Evolutionary conservation across 257 asterid genomes (phyloP).

Genomic region (Paraleonurus japonicus): DNA sequence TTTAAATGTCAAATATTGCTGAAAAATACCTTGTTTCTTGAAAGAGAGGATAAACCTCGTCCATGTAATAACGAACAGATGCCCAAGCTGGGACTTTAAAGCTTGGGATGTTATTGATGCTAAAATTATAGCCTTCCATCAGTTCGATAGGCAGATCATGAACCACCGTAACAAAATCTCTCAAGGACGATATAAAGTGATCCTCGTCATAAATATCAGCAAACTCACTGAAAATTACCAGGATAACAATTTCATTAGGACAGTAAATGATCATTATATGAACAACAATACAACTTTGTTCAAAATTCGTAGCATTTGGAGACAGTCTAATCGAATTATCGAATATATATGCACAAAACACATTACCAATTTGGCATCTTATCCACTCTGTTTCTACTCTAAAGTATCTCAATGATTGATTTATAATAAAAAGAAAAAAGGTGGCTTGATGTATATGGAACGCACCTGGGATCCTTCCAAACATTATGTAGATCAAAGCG

Average conservation of each 20-base stretch:
- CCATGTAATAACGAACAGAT: constrained; percentile 62
- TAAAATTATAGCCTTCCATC: constrained; percentile 59
- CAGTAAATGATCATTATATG: neutral
- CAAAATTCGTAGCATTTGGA: neutral
- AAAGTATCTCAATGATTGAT: neutral
- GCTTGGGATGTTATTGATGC: constrained; percentile 65
- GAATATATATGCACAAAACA: neutral
- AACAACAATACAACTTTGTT: neutral
- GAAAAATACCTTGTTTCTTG: constrained; percentile 52
- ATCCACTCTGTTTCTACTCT: neutral
- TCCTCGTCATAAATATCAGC: constrained; percentile 82
- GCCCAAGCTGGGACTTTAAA: constrained; percentile 78
- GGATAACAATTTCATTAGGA: neutral
- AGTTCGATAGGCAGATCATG: constrained; percentile 62
- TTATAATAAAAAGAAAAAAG: neutral
- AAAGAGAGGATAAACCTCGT: constrained; percentile 69
- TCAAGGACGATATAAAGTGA: constrained; percentile 63
- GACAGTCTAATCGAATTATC: neutral
- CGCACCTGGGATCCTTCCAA: constrained; percentile 86
- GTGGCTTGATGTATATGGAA: constrained; percentile 5
- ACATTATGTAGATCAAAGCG: constrained; percentile 70
- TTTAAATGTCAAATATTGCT: neutral
- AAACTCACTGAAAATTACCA: constrained; percentile 53
- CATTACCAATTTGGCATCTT: neutral
- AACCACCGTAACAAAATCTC: constrained; percentile 58